Base-by-base conservation (phyloP, 768 basidiomycete genomes). In the Nidularia sp. region DNA sequence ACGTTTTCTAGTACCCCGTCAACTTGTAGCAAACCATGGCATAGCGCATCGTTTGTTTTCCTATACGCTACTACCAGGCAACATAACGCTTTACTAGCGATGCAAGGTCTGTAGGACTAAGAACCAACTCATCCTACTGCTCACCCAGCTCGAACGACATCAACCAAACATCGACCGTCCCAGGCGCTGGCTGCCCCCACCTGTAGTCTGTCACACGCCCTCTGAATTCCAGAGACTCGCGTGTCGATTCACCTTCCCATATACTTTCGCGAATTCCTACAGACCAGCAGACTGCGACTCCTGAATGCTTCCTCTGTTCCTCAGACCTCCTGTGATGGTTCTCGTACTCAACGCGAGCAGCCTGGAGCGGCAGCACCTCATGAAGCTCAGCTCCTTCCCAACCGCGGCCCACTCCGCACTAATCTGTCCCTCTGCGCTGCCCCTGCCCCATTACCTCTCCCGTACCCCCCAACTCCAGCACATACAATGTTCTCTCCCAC, bases 121-220 rank as follows among this genome's bases (percentile, higher is more conserved):
- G 54, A 90, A 94, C 13, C 94, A 71, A 15, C 83, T 78, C 63
- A 88, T 87, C 1, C 93, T 92, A 5, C 78, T 77, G 55, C 81
- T 18, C 18, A 18, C 18, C 18, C 18, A 18, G 18, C 18, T 18
- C 18, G 18, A 18, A 18, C 18, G 18, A 18, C 18, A 18, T 18
- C 62, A 84, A 93, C 57, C 95, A 88, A 0, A 88, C 88, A 59
- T 88, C 85, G 93, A 60, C 98, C 97, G 66, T 99, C 97, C 56
- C 88, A 89, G 46, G 92, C 95, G 60, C 89, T 83, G 51, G 83
- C 79, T 67, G 98, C 98, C 15, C 93, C 74, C 88, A 97, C 88
- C 65, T 98, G 18, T 18, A 18, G 18, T 18, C 18, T 18, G 18
- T 18, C 18, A 18, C 18, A 18, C 18, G 18, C 18, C 18, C 18